A percentile compares a stretch with the other conserved stretches of the same genome.
phyloP scores from a whole-genome alignment of 1,284 basidiomycete genomes.

The Ceratobasidium sp. region DNA sequence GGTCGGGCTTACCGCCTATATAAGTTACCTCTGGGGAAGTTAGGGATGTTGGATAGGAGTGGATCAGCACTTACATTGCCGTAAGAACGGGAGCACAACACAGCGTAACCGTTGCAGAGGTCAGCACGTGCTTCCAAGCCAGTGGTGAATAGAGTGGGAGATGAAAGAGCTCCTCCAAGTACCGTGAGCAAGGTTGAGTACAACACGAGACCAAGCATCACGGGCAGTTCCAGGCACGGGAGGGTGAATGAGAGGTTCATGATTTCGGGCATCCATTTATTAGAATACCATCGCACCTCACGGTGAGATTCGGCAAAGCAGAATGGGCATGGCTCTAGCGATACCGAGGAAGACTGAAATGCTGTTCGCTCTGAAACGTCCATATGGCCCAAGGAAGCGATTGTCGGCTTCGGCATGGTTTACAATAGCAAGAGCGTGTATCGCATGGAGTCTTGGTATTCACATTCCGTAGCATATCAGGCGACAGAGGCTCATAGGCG shows the following conservation, averaged over 20 bases:
- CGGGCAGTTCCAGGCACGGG: not conserved
- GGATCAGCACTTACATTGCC: constrained; percentile 8
- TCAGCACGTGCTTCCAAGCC: constrained; percentile 7
- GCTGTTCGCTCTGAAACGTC: not conserved
- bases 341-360: not conserved
- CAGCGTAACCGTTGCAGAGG: constrained; percentile 33
- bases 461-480: too few species aligned
- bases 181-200: not conserved
- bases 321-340: not conserved
- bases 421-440: too few species aligned
- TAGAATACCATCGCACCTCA: not conserved
- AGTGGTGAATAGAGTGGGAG: not conserved
- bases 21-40: constrained; percentile 13
- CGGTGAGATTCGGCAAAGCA: not conserved
- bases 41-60: not conserved
- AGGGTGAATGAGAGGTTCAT: not conserved
- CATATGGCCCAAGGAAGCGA: not conserved
- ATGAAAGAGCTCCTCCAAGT: not conserved
- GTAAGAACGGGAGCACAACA: constrained; percentile 24
- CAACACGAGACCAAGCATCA: constrained; percentile 6
- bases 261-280: not conserved
- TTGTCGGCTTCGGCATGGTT: not conserved
- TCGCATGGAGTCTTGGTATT: too few species aligned
- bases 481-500: too few species aligned
- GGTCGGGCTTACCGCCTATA: constrained; percentile 4